These are phyloP conservation scores for Paspalum vaginatum DNA, from an alignment of 176 grass and related monocot species.

Conservation along the genomic window DNA sequence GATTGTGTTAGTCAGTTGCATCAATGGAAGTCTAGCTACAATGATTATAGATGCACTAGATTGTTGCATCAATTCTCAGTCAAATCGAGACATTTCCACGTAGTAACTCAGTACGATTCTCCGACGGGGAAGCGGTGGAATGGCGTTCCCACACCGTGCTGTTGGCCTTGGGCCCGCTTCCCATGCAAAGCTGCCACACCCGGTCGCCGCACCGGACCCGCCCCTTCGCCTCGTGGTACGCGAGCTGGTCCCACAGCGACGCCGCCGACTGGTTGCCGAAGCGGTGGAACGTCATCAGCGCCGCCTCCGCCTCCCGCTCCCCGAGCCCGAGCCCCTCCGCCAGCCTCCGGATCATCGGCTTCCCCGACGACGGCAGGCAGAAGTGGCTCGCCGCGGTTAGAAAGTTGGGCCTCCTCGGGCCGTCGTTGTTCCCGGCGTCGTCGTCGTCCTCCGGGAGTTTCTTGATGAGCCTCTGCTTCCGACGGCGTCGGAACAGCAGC, in stretches of 20 bases:
- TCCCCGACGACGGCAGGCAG: conserved; percentile 65
- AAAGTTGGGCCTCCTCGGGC: conserved; percentile 48
- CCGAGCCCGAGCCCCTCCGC: conserved; percentile 52
- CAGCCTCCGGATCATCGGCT: conserved; percentile 58
- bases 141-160: conserved; percentile 34
- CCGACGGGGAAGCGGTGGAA: too few relatives aligned
- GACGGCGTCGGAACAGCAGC: background rate
- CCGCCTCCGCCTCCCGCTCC: conserved; percentile 60
- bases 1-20: too few relatives aligned
- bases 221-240: conserved; percentile 58
- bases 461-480: conserved; percentile 29
- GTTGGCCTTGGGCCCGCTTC: conserved; percentile 34
- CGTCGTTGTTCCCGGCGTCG: background rate
- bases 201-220: conserved; percentile 38
- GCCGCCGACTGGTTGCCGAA: conserved; percentile 79
- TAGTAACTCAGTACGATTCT: too few relatives aligned
- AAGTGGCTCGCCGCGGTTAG: conserved; percentile 45
- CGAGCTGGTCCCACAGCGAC: conserved; percentile 81
- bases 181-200: conserved; percentile 35
- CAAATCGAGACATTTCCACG: background rate
- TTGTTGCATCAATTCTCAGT: background rate
- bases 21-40: background rate
- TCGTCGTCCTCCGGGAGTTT: background rate
- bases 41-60: too few relatives aligned
- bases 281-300: conserved; percentile 64